Percentiles rank a stretch among this genome's conserved stretches.
phyloP scores from a whole-genome alignment of 805 yeast species.

The Peterozyma xylosa region DNA sequence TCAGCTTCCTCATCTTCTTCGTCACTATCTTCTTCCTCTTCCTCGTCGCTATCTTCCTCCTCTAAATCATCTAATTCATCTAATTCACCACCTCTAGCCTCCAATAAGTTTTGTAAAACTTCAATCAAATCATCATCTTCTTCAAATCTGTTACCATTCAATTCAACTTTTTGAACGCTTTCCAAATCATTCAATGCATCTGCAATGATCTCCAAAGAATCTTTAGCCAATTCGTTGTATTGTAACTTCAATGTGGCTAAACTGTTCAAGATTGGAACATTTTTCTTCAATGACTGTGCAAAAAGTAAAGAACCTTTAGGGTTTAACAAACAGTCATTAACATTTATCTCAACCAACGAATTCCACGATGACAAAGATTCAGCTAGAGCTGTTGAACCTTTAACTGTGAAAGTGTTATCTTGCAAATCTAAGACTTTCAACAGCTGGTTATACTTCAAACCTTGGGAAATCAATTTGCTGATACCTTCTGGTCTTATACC shows the following conservation, averaged over 20 bases:
- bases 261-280: slow-evolving; percentile 34
- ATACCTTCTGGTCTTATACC: slow-evolving; percentile 96
- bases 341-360: slow-evolving; percentile 64
- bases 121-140: slow-evolving; percentile 76
- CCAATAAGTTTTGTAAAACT: slow-evolving; percentile 53
- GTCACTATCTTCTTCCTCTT: slow-evolving; percentile 55
- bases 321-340: slow-evolving; percentile 85
- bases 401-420: slow-evolving; percentile 85
- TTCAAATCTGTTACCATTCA: slow-evolving; percentile 89
- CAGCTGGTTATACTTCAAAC: slow-evolving; percentile 53
- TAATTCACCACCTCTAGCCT: slow-evolving; percentile 73
- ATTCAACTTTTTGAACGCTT: slow-evolving; percentile 58
- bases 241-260: slow-evolving; percentile 76
- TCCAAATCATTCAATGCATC: slow-evolving; percentile 54
- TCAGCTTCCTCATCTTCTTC: slow-evolving; percentile 43
- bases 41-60: slow-evolving; percentile 66
- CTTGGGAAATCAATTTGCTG: slow-evolving; percentile 61
- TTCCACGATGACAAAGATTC: slow-evolving; percentile 56
- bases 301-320: slow-evolving; percentile 63
- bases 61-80: slow-evolving; percentile 95
- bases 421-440: slow-evolving; percentile 77
- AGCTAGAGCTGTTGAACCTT: slow-evolving; percentile 62
- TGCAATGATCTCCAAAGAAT: slow-evolving; percentile 53
- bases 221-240: slow-evolving; percentile 76
- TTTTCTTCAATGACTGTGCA: slow-evolving; percentile 37